Evolutionary conservation across 495 filamentous ascomycete genomes (phyloP).

Genomic region (Penicillium fimorum): DNA sequence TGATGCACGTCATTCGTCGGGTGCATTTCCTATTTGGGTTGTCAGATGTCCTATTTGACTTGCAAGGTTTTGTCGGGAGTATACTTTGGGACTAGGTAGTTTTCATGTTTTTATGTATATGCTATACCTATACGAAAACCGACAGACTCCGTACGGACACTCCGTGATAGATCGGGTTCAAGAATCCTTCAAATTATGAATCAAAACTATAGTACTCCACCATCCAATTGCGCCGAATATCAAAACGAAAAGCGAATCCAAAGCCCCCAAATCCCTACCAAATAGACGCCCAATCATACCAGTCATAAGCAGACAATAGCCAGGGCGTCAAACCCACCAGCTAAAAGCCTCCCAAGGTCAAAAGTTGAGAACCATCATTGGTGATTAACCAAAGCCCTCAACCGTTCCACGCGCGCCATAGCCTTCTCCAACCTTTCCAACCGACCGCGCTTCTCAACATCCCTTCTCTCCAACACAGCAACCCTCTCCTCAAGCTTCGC

Average conservation of each 20-base stretch:
- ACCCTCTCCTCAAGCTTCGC: constrained; percentile 77
- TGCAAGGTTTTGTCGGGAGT: not conserved
- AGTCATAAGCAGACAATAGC: constrained; percentile 16
- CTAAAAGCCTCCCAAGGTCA: not conserved
- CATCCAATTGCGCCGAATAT: constrained; percentile 7
- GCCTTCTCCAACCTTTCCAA: constrained; percentile 76
- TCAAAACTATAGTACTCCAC: not conserved
- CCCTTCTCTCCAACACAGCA: constrained; percentile 63
- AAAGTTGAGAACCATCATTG: not conserved
- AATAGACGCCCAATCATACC: constrained; percentile 20
- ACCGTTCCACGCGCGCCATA: constrained; percentile 70
- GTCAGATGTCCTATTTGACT: no score
- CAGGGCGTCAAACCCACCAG: not conserved
- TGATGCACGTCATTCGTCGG: constrained; percentile 4
- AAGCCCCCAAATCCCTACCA: constrained; percentile 4
- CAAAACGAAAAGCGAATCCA: constrained; percentile 13
- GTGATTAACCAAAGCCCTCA: constrained; percentile 66
- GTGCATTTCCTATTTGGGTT: not conserved
- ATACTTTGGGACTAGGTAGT: not conserved
- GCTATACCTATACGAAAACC: no score
- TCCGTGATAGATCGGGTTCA: constrained; percentile 1
- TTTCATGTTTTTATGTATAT: not conserved
- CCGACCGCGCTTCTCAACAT: constrained; percentile 66
- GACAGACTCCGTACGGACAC: not conserved
- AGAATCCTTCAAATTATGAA: not conserved